Base-by-base conservation (phyloP, 805 yeast genomes). In the Lachancea sp. region DNA sequence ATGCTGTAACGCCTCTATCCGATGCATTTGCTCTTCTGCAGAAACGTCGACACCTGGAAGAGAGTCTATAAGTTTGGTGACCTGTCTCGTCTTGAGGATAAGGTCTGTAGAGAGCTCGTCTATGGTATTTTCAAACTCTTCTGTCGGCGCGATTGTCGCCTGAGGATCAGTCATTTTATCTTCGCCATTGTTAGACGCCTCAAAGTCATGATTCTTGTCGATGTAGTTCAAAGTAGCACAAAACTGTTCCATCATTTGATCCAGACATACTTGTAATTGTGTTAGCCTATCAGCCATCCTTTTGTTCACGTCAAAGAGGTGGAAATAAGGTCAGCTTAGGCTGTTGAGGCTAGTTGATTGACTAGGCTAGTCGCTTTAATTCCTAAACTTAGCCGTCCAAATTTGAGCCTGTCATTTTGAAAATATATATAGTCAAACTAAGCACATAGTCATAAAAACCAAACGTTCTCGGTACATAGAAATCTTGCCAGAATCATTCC, bases 11-110 rank as follows among this genome's bases (percentile, higher is more conserved):
- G 67, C 68, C 37, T 72, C 74, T 13, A 90, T 83, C 44, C 72
- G 71, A 20, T 65, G 63, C 57, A 88, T 58, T 61, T 89, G 97
- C 40, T 77, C 80, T 33, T 71, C 75, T 18, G 84, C 83, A 1
- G 89, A 77, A 1, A 83, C 89, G 7, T 94, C 96, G 2, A 87
- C 85, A 9, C 97, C 97, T 0, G 98, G 98, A 31, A 90, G 67
- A 2, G 95, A 78, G 55, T 85, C 94, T 29, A 90, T 88, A 20
- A 90, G 74, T 53, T 84, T 79, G 29, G 85, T 74, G 12, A 90
- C 83, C 59, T 92, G 97, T 51, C 94, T 74, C 4, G 94, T 77
- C 55, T 89, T 89, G 43, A 87, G 63, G 19, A 89, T 84, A 7
- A 90, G 74, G 56, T 90, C 98, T 0, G 84, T 77, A 2, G 95